These are phyloP conservation scores for Lipomyces kockii DNA, from an alignment of 805 yeast genomes.

Conservation along the genomic window DNA sequence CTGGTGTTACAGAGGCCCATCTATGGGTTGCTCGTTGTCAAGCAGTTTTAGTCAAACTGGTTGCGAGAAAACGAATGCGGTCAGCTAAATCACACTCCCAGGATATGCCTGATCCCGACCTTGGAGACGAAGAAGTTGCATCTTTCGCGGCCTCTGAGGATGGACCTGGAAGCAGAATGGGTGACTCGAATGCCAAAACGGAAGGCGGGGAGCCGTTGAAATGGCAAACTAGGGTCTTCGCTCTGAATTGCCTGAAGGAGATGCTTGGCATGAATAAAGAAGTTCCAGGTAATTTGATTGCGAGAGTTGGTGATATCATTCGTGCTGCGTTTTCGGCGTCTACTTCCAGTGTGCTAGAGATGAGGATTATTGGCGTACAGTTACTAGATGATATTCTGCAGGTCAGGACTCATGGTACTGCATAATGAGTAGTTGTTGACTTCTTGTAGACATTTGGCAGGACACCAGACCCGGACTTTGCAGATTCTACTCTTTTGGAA, in stretches of 20 bases:
- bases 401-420: constrained; percentile 34
- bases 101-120: constrained; percentile 44
- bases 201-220: constrained; percentile 46
- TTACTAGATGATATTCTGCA: constrained; percentile 67
- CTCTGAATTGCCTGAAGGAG: constrained; percentile 46
- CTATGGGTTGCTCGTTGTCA: constrained; percentile 65
- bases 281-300: constrained; percentile 38
- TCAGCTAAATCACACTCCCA: constrained; percentile 46
- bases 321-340: constrained; percentile 81
- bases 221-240: constrained; percentile 52
- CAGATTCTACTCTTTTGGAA: constrained; percentile 71
- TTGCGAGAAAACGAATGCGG: constrained; percentile 20
- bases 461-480: constrained; percentile 71
- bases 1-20: constrained; percentile 48
- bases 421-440: background rate
- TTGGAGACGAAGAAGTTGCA: constrained; percentile 55
- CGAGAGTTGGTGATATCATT: constrained; percentile 60
- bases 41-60: constrained; percentile 45
- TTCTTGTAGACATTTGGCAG: constrained; percentile 53
- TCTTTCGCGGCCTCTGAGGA: constrained; percentile 45
- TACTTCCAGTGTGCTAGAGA: constrained; percentile 64
- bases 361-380: constrained; percentile 68
- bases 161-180: constrained; percentile 28
- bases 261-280: constrained; percentile 37
- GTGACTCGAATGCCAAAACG: constrained; percentile 36